phyloP scores from a whole-genome alignment of 257 asterid genomes.

The Nicotiana obtusifolia region DNA sequence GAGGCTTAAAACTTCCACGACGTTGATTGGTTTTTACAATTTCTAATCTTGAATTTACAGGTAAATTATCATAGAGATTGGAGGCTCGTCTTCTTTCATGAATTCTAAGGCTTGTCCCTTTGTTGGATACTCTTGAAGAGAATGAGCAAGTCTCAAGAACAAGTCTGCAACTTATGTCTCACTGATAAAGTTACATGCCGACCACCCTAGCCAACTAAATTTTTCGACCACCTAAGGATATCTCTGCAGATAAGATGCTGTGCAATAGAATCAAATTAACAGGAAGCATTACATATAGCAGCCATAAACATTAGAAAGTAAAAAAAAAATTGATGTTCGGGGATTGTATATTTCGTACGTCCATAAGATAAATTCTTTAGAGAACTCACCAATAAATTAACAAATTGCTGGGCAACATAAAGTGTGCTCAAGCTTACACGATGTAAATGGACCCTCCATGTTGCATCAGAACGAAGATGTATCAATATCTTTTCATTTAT shows the following conservation, averaged over 20 bases:
- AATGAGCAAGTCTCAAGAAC: too few species aligned
- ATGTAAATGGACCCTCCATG: constrained; percentile 58
- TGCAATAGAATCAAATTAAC: constrained; percentile 25
- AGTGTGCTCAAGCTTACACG: constrained; percentile 54
- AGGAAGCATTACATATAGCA: constrained; percentile 8
- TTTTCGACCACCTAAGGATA: too few species aligned
- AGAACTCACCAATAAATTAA: not conserved
- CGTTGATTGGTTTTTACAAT: too few species aligned
- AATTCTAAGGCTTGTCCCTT: constrained; percentile 16
- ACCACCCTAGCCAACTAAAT: too few species aligned
- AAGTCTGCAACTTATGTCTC: too few species aligned
- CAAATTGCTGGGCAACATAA: constrained; percentile 31
- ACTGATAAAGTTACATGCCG: too few species aligned
- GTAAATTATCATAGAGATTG: constrained; percentile 26
- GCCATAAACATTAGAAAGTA: not conserved
- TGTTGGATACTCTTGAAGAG: too few species aligned
- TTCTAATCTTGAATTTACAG: constrained; percentile 33
- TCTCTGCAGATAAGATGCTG: constrained; percentile 51
- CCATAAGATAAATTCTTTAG: too few species aligned
- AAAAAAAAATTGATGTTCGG: not conserved
- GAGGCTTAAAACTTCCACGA: too few species aligned
- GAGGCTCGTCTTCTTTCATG: constrained; percentile 30
- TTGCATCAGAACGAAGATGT: constrained; percentile 24
- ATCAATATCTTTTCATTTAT: constrained; percentile 19
- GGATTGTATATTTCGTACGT: not conserved